Conservation (phyloP, 345 rosid genomes). For the Populus tremula region DNA sequence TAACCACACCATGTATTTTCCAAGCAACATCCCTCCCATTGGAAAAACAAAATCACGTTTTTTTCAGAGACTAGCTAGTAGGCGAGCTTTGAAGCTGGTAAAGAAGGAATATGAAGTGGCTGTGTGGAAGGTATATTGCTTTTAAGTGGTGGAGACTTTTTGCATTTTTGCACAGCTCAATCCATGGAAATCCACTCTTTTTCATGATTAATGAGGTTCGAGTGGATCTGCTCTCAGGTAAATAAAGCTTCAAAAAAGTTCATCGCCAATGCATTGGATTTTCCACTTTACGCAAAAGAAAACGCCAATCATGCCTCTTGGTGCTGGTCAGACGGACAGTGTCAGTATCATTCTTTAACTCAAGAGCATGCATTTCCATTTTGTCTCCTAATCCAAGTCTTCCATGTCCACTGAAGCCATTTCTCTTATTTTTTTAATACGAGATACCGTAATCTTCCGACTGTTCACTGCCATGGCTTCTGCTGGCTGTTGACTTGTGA, state of each 20-base stretch:
- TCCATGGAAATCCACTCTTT: constrained; percentile 35
- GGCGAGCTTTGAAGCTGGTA: constrained; percentile 1
- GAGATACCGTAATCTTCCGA: neutral
- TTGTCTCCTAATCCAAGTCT: neutral
- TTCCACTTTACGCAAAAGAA: constrained; percentile 19
- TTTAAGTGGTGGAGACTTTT: neutral
- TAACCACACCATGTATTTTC: too few species aligned
- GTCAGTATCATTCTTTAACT: constrained; percentile 6
- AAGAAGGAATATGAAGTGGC: neutral
- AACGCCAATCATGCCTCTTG: constrained; percentile 16
- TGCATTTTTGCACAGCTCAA: constrained; percentile 33
- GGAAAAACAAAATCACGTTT: too few species aligned
- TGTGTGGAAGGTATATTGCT: neutral
- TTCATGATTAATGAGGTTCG: constrained; percentile 29
- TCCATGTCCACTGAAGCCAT: too few species aligned
- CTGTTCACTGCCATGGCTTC: neutral
- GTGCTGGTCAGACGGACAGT: constrained; percentile 13
- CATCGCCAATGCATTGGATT: neutral
- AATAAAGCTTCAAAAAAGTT: neutral
- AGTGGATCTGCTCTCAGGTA: constrained; percentile 23
- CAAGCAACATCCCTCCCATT: neutral
- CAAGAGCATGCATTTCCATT: neutral
- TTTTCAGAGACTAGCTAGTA: constrained; percentile 7
- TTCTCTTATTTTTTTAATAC: neutral
- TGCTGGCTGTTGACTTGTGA: neutral